phyloP scores from a whole-genome alignment of 306 rosid genomes.

The Neltuma alba region DNA sequence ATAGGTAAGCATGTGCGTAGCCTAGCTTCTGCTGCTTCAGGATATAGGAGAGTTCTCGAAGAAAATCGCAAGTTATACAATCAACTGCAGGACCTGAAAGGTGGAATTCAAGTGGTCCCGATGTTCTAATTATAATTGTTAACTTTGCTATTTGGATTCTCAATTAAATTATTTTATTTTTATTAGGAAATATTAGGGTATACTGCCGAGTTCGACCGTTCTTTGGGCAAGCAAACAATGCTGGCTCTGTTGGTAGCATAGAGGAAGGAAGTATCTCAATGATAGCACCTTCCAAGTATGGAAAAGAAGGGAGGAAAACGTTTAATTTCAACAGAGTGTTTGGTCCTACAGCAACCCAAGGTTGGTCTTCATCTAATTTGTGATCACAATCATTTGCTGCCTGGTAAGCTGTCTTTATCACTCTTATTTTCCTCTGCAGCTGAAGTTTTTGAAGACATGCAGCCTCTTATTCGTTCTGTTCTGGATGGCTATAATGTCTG shows the following conservation, averaged over 20 bases:
- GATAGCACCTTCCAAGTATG: slow-evolving; percentile 63
- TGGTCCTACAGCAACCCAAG: slow-evolving; percentile 86
- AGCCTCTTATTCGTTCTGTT: slow-evolving; percentile 87
- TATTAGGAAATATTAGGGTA: slow-evolving; percentile 87
- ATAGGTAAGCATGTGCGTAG: slow-evolving; percentile 72
- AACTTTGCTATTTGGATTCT: not conserved
- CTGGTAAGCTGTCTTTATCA: slow-evolving; percentile 9
- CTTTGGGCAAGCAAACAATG: slow-evolving; percentile 53
- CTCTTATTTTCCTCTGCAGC: slow-evolving; percentile 45
- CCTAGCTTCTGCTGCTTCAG: slow-evolving; percentile 86
- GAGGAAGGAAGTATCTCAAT: slow-evolving; percentile 75
- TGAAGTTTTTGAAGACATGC: slow-evolving; percentile 88
- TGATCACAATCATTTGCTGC: not conserved
- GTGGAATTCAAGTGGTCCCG: slow-evolving; percentile 42
- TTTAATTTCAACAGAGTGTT: slow-evolving; percentile 84
- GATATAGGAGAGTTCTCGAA: slow-evolving; percentile 86
- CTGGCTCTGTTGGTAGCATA: slow-evolving; percentile 47
- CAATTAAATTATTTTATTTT: slow-evolving; percentile 21
- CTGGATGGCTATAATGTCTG: slow-evolving; percentile 96
- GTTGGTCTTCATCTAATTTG: slow-evolving; percentile 46
- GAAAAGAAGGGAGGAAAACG: slow-evolving; percentile 78
- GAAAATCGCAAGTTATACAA: slow-evolving; percentile 96
- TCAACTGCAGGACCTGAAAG: slow-evolving; percentile 89
- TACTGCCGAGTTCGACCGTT: slow-evolving; percentile 94
- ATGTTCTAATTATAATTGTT: not conserved